Evolutionary conservation across 768 basidiomycete genomes (phyloP).

Genomic region (Krasilnikovozyma curviuscula): DNA sequence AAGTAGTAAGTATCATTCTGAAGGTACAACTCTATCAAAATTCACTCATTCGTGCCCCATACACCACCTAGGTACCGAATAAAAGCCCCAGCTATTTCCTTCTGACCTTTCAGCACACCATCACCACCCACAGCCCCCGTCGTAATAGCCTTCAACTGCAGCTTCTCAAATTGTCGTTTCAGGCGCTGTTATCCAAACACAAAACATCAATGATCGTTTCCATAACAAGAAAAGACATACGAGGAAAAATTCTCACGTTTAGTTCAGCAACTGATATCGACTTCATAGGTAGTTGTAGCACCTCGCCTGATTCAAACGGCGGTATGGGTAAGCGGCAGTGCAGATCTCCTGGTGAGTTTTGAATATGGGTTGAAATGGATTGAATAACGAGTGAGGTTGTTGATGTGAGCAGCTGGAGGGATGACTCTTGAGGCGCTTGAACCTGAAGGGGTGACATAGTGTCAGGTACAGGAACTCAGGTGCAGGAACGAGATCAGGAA

Average conservation of each 20-base stretch:
- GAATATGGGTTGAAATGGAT: slow-evolving; percentile 48
- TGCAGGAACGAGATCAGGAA: slow-evolving; percentile 8
- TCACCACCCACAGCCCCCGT: slow-evolving; percentile 21
- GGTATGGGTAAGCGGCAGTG: slow-evolving; percentile 33
- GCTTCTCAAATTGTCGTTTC: slow-evolving; percentile 75
- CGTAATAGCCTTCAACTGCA: slow-evolving; percentile 57
- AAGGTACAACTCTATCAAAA: too few species aligned
- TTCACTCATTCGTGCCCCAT: too few species aligned
- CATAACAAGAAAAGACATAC: too few species aligned
- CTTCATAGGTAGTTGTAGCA: slow-evolving; percentile 49
- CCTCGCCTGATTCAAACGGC: slow-evolving; percentile 18
- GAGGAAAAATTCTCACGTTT: too few species aligned
- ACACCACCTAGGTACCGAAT: too few species aligned
- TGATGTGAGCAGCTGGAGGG: slow-evolving; percentile 66
- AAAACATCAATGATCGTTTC: too few species aligned
- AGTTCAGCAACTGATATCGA: slow-evolving; percentile 66
- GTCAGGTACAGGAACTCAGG: slow-evolving; percentile 45
- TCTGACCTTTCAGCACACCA: slow-evolving; percentile 17
- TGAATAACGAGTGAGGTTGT: slow-evolving; percentile 51
- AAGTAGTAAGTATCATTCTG: too few species aligned
- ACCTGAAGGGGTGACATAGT: too few species aligned
- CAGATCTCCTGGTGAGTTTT: slow-evolving; percentile 33
- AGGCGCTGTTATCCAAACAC: too few species aligned
- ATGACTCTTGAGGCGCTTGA: too few species aligned
- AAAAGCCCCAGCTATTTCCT: too few species aligned